Conservation (phyloP, 192 early-diverging fungal species). For the Entomortierella lignicola region DNA sequence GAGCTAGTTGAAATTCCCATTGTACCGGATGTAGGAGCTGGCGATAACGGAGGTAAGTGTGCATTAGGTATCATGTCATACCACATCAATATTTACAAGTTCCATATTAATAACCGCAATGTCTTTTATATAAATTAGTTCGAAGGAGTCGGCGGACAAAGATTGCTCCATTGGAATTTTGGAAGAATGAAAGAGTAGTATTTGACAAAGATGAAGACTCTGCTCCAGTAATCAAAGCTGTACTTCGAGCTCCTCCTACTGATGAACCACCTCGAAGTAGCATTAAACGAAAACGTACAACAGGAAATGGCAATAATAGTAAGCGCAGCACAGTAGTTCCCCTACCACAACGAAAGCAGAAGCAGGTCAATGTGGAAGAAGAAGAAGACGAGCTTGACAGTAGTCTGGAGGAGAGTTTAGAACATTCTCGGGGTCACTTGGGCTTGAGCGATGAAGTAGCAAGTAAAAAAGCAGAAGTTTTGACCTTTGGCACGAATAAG, state of each 20-base stretch:
- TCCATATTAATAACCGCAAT: neutral
- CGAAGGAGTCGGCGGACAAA: slow-evolving; percentile 31
- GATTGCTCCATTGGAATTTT: slow-evolving; percentile 34
- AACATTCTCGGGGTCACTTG: neutral
- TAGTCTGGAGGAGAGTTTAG: neutral
- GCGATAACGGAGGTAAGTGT: slow-evolving; percentile 5
- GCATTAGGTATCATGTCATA: neutral
- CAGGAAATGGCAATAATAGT: neutral
- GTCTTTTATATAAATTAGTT: neutral
- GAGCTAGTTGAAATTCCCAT: slow-evolving; percentile 12
- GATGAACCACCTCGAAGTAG: neutral
- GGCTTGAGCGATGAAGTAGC: neutral
- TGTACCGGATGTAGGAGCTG: slow-evolving; percentile 11
- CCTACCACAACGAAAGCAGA: neutral
- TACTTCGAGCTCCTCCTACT: slow-evolving; percentile 14
- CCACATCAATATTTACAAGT: neutral
- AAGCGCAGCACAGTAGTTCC: neutral
- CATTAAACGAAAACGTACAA: slow-evolving; percentile 5
- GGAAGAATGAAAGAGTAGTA: slow-evolving; percentile 40
- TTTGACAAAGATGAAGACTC: slow-evolving; percentile 1
- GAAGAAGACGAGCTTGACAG: neutral
- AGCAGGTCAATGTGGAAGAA: neutral
- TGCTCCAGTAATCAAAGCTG: slow-evolving; percentile 23
- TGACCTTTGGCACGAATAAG: slow-evolving; percentile 7
- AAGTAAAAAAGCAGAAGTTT: slow-evolving; percentile 7